phyloP scores from a whole-genome alignment of 371 early-diverging fungal species.

The Racocetra persica region DNA sequence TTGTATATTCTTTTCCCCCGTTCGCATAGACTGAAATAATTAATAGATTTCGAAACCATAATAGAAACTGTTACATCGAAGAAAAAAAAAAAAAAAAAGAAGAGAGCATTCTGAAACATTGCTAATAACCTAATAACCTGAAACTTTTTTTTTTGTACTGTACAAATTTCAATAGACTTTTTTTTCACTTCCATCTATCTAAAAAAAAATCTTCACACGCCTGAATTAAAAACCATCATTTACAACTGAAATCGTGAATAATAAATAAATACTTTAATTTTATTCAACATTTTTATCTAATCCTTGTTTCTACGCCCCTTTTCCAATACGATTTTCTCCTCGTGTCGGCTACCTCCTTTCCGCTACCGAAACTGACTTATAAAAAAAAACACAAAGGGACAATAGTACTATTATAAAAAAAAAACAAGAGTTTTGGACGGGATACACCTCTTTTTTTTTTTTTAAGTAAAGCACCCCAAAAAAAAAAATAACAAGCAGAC shows the following conservation, averaged over 20 bases:
- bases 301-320: constrained; percentile 4
- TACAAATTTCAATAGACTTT: neutral
- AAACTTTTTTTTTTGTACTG: neutral
- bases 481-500: neutral
- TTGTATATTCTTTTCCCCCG: neutral
- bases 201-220: constrained; percentile 22
- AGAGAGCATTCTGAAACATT: neutral
- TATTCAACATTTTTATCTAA: neutral
- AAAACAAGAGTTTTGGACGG: neutral
- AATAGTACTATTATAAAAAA: neutral
- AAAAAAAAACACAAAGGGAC: neutral
- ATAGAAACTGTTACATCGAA: neutral
- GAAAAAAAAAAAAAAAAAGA: constrained; percentile 1
- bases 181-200: neutral
- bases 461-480: neutral
- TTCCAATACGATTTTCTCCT: neutral
- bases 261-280: neutral
- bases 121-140: neutral
- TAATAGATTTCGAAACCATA: neutral
- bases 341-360: neutral
- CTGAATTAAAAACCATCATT: neutral
- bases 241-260: neutral
- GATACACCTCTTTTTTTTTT: neutral
- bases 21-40: neutral
- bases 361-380: neutral